Base-by-base conservation (phyloP, 306 rosid species). In the Cucurbita moschata region DNA sequence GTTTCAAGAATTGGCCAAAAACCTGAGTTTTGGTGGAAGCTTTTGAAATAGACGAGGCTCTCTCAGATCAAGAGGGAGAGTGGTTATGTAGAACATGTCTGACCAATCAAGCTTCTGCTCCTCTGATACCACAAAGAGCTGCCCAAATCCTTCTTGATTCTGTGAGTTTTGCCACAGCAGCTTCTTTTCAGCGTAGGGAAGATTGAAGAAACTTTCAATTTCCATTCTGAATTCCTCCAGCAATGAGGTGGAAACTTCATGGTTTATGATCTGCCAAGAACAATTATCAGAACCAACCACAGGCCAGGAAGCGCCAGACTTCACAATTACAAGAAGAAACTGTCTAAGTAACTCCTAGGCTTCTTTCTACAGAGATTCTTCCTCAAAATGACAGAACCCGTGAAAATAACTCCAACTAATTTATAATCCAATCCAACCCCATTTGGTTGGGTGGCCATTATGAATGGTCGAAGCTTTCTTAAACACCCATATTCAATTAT, bases 21-120 rank as follows among this genome's bases (percentile, higher is more conserved):
- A 80, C 86, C 81, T 77, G 76, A 83, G 77, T 37, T 61, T 53
- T 62, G 67, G 60, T 10, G 86, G 86, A 39, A 83, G 79, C 37
- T 80, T 75, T 10, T 66, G 43, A 53, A 79, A 80, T 19, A 83
- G 56, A 4, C 63, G 68, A 57, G 58, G 5, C n/a, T 51, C 63
- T 49, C 83, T 77, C 12, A 62, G 54, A 16, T 55, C 15, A 11
- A 51, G 59, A 46, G 82, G 86, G 40, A 77, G 73, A 5, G 80
- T 80, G 8, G 73, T 64, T n/a, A 80, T 57, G 16, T n/a, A 70
- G 72, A 83, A 83, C 80, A 80, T 71, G 78, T 80, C 86, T 23
- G 80, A 74, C 84, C 86, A 83, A 50, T 80, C 84, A 35, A 83
- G 68, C 83, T 83, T 83, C 56, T 83, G 86, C 37, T 83, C 77